These are phyloP conservation scores for Solanum bulbocastanum DNA, from an alignment of 257 asterid genomes.

Conservation along the genomic window DNA sequence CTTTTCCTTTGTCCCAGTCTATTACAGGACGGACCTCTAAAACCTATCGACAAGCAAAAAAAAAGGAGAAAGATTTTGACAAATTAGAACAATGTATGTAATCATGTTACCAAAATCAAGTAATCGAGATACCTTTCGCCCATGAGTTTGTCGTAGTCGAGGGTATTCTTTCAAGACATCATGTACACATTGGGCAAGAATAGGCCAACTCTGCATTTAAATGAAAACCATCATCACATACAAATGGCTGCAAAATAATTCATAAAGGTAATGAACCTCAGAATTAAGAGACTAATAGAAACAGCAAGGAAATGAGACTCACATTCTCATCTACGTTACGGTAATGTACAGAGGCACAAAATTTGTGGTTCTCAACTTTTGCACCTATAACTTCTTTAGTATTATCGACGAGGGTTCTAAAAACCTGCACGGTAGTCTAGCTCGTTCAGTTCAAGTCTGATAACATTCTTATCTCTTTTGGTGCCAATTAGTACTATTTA, in stretches of 20 bases:
- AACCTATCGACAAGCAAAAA: conserved; percentile 25
- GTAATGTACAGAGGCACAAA: conserved; percentile 85
- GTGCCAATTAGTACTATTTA: not conserved
- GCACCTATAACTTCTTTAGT: conserved; percentile 62
- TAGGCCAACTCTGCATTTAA: conserved; percentile 49
- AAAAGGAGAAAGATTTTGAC: not conserved
- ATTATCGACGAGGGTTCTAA: conserved; percentile 46
- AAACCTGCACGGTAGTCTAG: conserved; percentile 35
- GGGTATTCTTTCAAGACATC: conserved; percentile 53
- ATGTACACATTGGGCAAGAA: conserved; percentile 52
- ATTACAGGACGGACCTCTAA: conserved; percentile 68
- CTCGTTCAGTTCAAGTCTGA: not conserved
- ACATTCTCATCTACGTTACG: conserved; percentile 78
- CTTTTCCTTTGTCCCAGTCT: conserved; percentile 76
- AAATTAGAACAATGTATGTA: not conserved
- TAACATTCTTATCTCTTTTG: not conserved
- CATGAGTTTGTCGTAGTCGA: conserved; percentile 55
- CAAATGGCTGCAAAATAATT: not conserved
- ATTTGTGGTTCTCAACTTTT: conserved; percentile 87
- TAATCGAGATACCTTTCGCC: conserved; percentile 40
- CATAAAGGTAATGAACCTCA: not conserved
- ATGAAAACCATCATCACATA: not conserved
- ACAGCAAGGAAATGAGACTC: not conserved
- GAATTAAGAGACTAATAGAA: not conserved
- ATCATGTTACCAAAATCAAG: not conserved